These are phyloP conservation scores for Vigna radiata DNA, from an alignment of 306 rosid genomes.

Conservation along the genomic window DNA sequence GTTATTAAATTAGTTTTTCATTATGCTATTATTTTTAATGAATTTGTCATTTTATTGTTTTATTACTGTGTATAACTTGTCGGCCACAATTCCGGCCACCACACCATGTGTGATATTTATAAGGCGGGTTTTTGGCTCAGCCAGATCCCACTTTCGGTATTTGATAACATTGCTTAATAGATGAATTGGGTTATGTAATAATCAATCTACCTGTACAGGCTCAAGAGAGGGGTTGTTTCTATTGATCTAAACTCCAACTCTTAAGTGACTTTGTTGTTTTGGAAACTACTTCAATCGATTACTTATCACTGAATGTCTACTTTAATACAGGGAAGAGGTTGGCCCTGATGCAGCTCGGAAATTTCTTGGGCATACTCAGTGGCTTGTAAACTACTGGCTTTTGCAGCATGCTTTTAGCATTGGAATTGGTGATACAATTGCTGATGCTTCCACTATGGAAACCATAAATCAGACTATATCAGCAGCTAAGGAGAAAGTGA, in stretches of 20 bases:
- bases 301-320: slow-evolving; percentile 34
- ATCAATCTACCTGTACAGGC: neutral
- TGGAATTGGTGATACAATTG: slow-evolving; percentile 98
- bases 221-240: slow-evolving; percentile 14
- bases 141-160: too few relatives aligned
- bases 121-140: too few relatives aligned
- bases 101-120: too few relatives aligned
- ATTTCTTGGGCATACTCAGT: slow-evolving; percentile 96
- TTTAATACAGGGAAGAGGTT: slow-evolving; percentile 89
- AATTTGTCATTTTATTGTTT: too few relatives aligned
- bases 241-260: slow-evolving; percentile 1
- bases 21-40: too few relatives aligned
- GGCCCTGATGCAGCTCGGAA: slow-evolving; percentile 99
- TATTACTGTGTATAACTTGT: too few relatives aligned
- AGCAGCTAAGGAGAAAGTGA: slow-evolving; percentile 86
- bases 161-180: neutral
- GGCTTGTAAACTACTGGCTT: slow-evolving; percentile 99
- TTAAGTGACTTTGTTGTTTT: neutral
- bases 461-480: slow-evolving; percentile 88
- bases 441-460: slow-evolving; percentile 96
- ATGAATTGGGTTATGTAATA: slow-evolving; percentile 4
- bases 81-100: too few relatives aligned
- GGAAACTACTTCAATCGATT: slow-evolving; percentile 22
- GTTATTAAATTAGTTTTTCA: too few relatives aligned
- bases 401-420: slow-evolving; percentile 95